Percentiles rank a stretch among this genome's conserved stretches.
Evolutionary conservation across 495 filamentous ascomycete species (phyloP).

Genomic region (Tuber brumale): DNA sequence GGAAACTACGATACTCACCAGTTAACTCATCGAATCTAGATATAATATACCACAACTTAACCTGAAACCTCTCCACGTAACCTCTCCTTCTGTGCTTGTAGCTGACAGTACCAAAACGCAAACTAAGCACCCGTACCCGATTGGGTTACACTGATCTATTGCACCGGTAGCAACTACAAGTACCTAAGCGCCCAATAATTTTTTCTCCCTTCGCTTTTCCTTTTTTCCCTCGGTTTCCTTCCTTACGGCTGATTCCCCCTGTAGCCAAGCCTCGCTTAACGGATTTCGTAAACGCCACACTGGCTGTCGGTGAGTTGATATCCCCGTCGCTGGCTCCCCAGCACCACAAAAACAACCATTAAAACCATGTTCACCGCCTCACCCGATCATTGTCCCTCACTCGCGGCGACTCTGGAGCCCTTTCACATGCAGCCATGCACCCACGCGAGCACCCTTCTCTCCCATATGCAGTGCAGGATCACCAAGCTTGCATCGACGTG

Average conservation of each 20-base stretch:
- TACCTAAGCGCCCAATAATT: slow-evolving; percentile 9
- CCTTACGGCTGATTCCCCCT: slow-evolving; percentile 6
- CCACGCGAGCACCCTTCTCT: background rate
- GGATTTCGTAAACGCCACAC: background rate
- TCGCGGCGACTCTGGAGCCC: slow-evolving; percentile 6
- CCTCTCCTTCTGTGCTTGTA: slow-evolving; percentile 7
- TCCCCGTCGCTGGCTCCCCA: slow-evolving; percentile 4
- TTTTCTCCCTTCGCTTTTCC: slow-evolving; percentile 15
- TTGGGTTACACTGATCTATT: slow-evolving; percentile 1
- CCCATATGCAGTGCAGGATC: background rate
- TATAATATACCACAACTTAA: background rate
- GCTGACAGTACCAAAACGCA: background rate
- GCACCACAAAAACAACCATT: slow-evolving; percentile 5
- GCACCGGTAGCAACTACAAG: slow-evolving; percentile 16
- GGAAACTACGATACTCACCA: background rate
- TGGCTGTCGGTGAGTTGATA: background rate
- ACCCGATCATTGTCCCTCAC: slow-evolving; percentile 35
- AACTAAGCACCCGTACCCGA: background rate
- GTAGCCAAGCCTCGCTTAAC: slow-evolving; percentile 33
- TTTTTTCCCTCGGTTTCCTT: background rate
- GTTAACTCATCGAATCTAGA: background rate
- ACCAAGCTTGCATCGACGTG: slow-evolving; percentile 7
- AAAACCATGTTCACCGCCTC: slow-evolving; percentile 25
- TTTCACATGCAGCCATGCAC: slow-evolving; percentile 1
- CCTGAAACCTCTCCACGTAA: slow-evolving; percentile 1